Percentiles rank a stretch among this genome's conserved stretches.
Conservation (phyloP, 202 grass and related monocot genomes). For the Digitaria exilis region DNA sequence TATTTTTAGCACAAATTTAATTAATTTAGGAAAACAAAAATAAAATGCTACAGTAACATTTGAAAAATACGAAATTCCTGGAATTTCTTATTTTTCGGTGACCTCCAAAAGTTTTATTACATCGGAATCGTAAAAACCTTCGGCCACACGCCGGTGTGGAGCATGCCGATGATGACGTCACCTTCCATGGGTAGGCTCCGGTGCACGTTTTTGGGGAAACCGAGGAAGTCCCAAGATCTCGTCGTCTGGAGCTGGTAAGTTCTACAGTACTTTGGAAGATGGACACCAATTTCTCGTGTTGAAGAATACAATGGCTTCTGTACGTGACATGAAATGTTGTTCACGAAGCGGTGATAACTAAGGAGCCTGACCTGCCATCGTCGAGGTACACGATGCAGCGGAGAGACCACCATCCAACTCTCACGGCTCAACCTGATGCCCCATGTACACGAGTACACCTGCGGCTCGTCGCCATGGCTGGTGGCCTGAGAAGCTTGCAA, state of each 20-base stretch:
- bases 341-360: no score
- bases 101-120: no score
- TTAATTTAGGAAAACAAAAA: no score
- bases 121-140: no score
- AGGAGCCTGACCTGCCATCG: background rate
- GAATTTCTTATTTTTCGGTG: no score
- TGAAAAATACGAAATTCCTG: no score
- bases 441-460: constrained; percentile 39
- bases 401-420: background rate
- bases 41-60: no score
- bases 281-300: background rate
- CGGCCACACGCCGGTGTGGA: constrained; percentile 49
- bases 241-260: background rate
- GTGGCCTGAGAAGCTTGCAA: background rate
- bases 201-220: background rate
- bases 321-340: no score
- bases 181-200: constrained; percentile 10
- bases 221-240: constrained; percentile 8
- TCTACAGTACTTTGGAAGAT: background rate
- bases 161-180: constrained; percentile 52
- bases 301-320: no score
- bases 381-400: background rate
- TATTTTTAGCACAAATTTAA: no score
- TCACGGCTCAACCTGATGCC: background rate
- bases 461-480: background rate